A percentile compares a stretch with the other conserved stretches of the same genome.
These are phyloP conservation scores for Leptoxyphium fumago DNA, from an alignment of 2,329 filamentous ascomycete species.

Conservation along the genomic window DNA sequence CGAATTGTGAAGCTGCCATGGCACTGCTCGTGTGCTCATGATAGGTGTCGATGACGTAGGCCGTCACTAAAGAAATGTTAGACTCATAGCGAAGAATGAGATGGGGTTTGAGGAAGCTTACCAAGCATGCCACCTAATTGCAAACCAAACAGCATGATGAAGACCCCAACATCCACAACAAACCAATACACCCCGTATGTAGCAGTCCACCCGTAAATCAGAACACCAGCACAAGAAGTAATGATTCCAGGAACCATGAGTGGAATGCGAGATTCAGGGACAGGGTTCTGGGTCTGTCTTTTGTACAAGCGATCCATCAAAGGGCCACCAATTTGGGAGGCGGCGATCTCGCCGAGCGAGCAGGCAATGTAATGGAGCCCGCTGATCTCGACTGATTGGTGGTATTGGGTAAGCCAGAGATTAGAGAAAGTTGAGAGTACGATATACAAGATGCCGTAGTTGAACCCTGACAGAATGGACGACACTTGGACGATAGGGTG, in stretches of 20 bases:
- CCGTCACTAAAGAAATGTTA: slow-evolving; percentile 4
- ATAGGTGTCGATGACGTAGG: slow-evolving; percentile 34
- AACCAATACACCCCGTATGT: slow-evolving; percentile 24
- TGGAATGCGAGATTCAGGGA: slow-evolving; percentile 11
- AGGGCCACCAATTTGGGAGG: slow-evolving; percentile 6
- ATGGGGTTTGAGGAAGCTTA: slow-evolving; percentile 6
- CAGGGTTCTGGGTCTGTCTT: not conserved
- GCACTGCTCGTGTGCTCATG: slow-evolving; percentile 34
- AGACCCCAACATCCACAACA: slow-evolving; percentile 13
- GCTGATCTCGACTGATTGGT: slow-evolving; percentile 19
- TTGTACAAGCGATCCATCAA: slow-evolving; percentile 7
- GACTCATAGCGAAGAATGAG: slow-evolving; percentile 19
- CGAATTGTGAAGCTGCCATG: slow-evolving; percentile 32
- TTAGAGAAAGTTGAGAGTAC: slow-evolving; percentile 28
- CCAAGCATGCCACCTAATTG: slow-evolving; percentile 3
- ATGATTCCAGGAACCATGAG: slow-evolving; percentile 9
- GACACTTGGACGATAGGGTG: slow-evolving; percentile 9
- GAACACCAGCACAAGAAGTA: slow-evolving; percentile 17
- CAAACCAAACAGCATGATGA: slow-evolving; percentile 6
- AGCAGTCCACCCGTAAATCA: slow-evolving; percentile 33
- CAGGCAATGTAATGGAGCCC: slow-evolving; percentile 31
- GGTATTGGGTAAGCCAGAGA: slow-evolving; percentile 24
- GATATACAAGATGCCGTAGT: slow-evolving; percentile 20
- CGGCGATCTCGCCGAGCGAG: slow-evolving; percentile 24
- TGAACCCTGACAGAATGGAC: slow-evolving; percentile 3